Base-by-base conservation (phyloP, 352 stramenopile genomes). In the Pythium sukuiense region DNA sequence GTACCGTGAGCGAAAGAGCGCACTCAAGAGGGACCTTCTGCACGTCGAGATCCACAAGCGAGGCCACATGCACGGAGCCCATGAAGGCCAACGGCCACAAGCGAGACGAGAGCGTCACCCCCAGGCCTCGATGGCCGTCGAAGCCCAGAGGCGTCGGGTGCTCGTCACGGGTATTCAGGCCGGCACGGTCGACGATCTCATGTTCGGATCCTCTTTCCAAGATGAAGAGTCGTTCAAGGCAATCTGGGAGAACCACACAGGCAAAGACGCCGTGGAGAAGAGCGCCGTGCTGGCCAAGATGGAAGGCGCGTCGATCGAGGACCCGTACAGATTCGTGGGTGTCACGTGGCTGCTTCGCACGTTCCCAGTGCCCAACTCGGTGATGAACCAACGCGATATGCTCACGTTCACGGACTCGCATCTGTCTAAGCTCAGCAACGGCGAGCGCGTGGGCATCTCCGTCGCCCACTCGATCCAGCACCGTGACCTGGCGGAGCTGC, bases 391-490 rank as follows among this genome's bases (percentile, higher is more conserved):
- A 8, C 72, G 72, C 3, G 61, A 67, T 33, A n/a, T 50, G 33
- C 76, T 80, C 13, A 33, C 75, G 1, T 48, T 89, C 9, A 14
- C 18, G 0, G 33, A 56, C 46, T 29, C 27, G 6, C 43, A 52
- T 49, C 26, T 46, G 3, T 20, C 59, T 14, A 49, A 55, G 37
- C 33, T 68, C 12, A 50, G 54, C 39, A 64, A 61, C 27, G 80
- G 80, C 49, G 80, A 89, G 48, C 72, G 73, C 26, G 70, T 90
- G 48, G 77, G 75, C 8, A 78, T 86, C 61, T 73, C 65, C 9
- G 61, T 88, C 6, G 39, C 67, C 6, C 82, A 90, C 63, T 86
- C 80, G 18, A 73, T 90, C 48, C 60, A 80, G 37, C 67, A 88
- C 24, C 72, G 70, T 2, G 79, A 85, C 58, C 55, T 89, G 13